A percentile compares a stretch with the other conserved stretches of the same genome.
These are phyloP conservation scores for Trametes elegans DNA, from an alignment of 768 basidiomycete genomes.

Conservation along the genomic window DNA sequence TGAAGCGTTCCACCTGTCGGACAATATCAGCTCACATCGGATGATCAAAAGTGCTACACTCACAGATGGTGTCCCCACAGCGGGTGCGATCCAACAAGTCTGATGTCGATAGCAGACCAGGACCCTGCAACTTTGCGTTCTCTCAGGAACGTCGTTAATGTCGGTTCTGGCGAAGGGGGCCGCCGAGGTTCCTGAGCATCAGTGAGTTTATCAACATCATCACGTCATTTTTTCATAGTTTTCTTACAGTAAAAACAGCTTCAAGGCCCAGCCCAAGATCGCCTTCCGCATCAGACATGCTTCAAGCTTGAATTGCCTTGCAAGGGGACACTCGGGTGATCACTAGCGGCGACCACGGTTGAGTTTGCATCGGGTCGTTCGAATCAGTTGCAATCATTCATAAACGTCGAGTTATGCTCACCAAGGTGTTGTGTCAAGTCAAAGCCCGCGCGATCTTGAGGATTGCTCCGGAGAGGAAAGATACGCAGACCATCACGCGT, in stretches of 20 bases:
- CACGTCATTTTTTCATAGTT: too few species aligned
- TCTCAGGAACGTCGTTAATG: slow-evolving; percentile 48
- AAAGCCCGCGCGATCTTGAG: too few species aligned
- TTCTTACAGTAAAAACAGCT: slow-evolving; percentile 12
- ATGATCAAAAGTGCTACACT: slow-evolving; percentile 4
- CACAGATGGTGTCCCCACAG: slow-evolving; percentile 83
- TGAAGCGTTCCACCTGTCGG: slow-evolving; percentile 75
- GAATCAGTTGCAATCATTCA: too few species aligned
- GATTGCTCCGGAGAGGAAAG: background rate
- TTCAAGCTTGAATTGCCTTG: background rate
- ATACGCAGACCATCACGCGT: background rate
- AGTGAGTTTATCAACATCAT: background rate
- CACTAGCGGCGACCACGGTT: too few species aligned
- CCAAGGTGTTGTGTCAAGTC: too few species aligned
- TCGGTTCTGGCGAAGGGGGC: slow-evolving; percentile 67
- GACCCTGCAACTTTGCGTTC: background rate
- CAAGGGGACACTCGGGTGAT: too few species aligned
- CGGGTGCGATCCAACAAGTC: slow-evolving; percentile 76
- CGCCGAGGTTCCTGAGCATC: slow-evolving; percentile 57
- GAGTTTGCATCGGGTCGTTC: too few species aligned
- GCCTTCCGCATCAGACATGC: slow-evolving; percentile 18
- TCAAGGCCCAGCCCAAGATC: slow-evolving; percentile 9
- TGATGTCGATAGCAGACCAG: slow-evolving; percentile 45
- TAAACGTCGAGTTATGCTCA: too few species aligned
- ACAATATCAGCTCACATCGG: background rate